Base-by-base conservation (phyloP, 106 monocot species). In the Xerophyta viscosa region DNA sequence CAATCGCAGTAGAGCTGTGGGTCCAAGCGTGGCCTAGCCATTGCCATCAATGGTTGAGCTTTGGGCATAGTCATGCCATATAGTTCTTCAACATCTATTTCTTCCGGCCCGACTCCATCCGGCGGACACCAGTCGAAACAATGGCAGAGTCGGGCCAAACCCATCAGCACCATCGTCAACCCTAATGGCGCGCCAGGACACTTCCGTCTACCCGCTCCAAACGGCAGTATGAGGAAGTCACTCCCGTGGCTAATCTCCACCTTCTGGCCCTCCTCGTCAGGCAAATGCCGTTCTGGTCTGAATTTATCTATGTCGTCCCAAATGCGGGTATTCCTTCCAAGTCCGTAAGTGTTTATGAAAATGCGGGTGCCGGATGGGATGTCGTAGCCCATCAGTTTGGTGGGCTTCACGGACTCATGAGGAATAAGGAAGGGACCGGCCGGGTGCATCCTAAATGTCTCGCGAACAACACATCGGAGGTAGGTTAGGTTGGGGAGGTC, bases 401-500 rank as follows among this genome's bases (percentile, higher is more conserved):
- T 73, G 31, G 81, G 46, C 24, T 57, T 28, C 14, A 66, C 51
- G 60, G 96, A 84, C 58, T 89, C 84, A 44, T 89, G 89, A 0
- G 96, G 96, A 64, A 98, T 88, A 50, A 98, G 76, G 48, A 98
- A 88, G 0, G 96, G 89, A 14, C 84, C 84, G 18, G 85, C 88
- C 8, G 96, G 89, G 74, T 98, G 96, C 60, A 85, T 58, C 13
- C 96, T 75, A 56, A 98, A 88, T 36, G 96, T 84, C 56, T 98
- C 96, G 0, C 84, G 56, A 1, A 88, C 96, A 11, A 98, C 73
- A 45, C 89, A 89, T n/a, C 75, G 72, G 49, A 98, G 96, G 73
- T 98, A 98, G 50, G 62, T 57, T 2, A 98, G 66, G 2, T 67
- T 50, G 19, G 61, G 24, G 1, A 98, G 68, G 71, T 98, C 96